phyloP scores from a whole-genome alignment of 2,329 filamentous ascomycete species.

The Cladosporium sphaerospermum region DNA sequence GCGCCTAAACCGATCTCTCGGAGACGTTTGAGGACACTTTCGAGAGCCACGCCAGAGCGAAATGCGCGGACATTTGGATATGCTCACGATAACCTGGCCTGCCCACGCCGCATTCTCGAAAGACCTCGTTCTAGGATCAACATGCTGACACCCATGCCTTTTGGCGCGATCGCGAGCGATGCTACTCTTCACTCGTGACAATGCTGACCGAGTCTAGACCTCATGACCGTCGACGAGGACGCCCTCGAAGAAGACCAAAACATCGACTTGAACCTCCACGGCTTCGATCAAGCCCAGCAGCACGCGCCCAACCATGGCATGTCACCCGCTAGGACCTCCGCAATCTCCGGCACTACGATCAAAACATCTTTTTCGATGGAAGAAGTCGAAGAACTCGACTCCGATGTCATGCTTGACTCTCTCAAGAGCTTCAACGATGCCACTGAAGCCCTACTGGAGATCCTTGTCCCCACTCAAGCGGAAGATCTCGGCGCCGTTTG shows the following conservation, averaged over 20 bases:
- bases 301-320: neutral
- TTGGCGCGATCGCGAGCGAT: too few relatives aligned
- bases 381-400: conserved; percentile 37
- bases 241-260: conserved; percentile 9
- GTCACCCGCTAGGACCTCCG: conserved; percentile 26
- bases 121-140: too few relatives aligned
- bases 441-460: conserved; percentile 23
- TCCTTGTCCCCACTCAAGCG: conserved; percentile 25
- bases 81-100: too few relatives aligned
- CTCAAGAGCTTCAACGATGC: conserved; percentile 32
- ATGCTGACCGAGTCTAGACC: conserved; percentile 12
- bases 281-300: conserved; percentile 9
- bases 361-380: conserved; percentile 41
- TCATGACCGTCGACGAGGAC: conserved; percentile 18
- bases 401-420: conserved; percentile 36
- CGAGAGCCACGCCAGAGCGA: too few relatives aligned
- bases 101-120: too few relatives aligned
- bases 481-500: conserved; percentile 19
- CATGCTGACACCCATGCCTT: too few relatives aligned
- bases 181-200: too few relatives aligned
- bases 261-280: conserved; percentile 2
- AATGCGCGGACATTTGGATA: too few relatives aligned
- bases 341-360: conserved; percentile 42
- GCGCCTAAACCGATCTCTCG: too few relatives aligned
- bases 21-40: too few relatives aligned